Evolutionary conservation across 2,329 filamentous ascomycete genomes (phyloP).

Genomic region (Neonectria sp.): DNA sequence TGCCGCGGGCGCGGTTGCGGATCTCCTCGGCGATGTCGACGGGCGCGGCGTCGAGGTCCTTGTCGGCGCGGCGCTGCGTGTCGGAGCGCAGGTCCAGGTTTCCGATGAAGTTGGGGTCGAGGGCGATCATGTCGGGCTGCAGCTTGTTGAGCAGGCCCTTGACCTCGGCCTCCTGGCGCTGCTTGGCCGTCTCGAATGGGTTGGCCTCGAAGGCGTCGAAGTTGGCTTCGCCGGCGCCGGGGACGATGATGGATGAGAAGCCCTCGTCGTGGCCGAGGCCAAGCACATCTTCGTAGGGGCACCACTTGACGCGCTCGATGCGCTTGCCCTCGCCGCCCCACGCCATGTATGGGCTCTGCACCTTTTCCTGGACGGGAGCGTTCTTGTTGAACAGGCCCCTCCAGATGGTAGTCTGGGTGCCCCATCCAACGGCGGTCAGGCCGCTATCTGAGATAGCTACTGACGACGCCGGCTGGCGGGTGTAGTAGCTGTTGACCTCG

Average conservation of each 20-base stretch:
- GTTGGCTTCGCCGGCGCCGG: constrained; percentile 96
- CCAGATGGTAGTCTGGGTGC: constrained; percentile 92
- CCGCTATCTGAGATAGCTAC: constrained; percentile 91
- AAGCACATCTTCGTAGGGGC: constrained; percentile 93
- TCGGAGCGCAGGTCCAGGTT: constrained; percentile 87
- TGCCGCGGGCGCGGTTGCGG: constrained; percentile 85
- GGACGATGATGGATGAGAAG: constrained; percentile 91
- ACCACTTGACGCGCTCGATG: constrained; percentile 90
- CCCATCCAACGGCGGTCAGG: constrained; percentile 91
- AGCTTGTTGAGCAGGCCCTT: constrained; percentile 93
- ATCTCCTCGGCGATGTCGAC: constrained; percentile 72
- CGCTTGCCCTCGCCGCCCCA: constrained; percentile 90
- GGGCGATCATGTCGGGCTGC: constrained; percentile 95
- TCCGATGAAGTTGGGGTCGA: constrained; percentile 93
- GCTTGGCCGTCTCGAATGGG: constrained; percentile 93
- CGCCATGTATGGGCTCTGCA: constrained; percentile 90
- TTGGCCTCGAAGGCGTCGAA: constrained; percentile 95
- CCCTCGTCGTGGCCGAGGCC: constrained; percentile 88
- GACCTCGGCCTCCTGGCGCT: constrained; percentile 94
- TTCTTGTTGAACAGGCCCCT: constrained; percentile 88
- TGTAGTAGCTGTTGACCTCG: constrained; percentile 91
- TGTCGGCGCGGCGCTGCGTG: constrained; percentile 82
- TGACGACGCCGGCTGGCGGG: constrained; percentile 84
- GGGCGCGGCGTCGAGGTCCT: constrained; percentile 81
- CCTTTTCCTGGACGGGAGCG: constrained; percentile 79